Percentiles rank a stretch among this genome's conserved stretches.
Evolutionary conservation across 164 flowering plant genomes (phyloP).

Genomic region (Sextonia rubra): DNA sequence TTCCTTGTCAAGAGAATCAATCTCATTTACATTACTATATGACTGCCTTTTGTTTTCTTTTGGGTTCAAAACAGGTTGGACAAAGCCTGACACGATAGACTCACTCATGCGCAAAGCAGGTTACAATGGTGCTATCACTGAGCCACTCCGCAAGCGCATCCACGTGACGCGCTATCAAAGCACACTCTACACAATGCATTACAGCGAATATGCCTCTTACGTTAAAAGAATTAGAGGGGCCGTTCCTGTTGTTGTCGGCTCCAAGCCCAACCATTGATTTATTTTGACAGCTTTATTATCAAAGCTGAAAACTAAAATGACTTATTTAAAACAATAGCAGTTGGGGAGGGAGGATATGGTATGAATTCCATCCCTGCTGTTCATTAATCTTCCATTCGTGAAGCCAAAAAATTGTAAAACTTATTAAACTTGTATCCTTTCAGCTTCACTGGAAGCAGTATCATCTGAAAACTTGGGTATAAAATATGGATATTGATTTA

Average conservation of each 20-base stretch:
- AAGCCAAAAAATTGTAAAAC: not conserved
- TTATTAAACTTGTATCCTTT: not conserved
- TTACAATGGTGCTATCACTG: constrained; percentile 65
- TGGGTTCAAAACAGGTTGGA: constrained; percentile 57
- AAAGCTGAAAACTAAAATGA: constrained; percentile 1
- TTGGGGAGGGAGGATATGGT: constrained; percentile 6
- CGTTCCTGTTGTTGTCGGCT: constrained; percentile 41
- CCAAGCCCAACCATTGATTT: constrained; percentile 37
- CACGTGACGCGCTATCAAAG: constrained; percentile 87
- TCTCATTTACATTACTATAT: not conserved
- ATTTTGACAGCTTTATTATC: not conserved
- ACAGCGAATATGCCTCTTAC: constrained; percentile 62
- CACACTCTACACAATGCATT: constrained; percentile 78
- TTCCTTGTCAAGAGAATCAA: not conserved
- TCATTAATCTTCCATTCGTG: constrained; percentile 1
- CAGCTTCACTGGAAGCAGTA: not conserved
- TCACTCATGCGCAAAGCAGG: constrained; percentile 95
- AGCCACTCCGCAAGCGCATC: constrained; percentile 59
- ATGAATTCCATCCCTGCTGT: constrained; percentile 1
- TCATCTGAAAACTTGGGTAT: not conserved
- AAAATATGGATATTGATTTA: not conserved
- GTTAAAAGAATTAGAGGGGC: constrained; percentile 62
- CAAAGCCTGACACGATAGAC: constrained; percentile 75
- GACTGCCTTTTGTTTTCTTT: not conserved
- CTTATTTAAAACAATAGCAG: not conserved